phyloP scores from a whole-genome alignment of 352 stramenopile genomes.

The Pythium plurisporium region DNA sequence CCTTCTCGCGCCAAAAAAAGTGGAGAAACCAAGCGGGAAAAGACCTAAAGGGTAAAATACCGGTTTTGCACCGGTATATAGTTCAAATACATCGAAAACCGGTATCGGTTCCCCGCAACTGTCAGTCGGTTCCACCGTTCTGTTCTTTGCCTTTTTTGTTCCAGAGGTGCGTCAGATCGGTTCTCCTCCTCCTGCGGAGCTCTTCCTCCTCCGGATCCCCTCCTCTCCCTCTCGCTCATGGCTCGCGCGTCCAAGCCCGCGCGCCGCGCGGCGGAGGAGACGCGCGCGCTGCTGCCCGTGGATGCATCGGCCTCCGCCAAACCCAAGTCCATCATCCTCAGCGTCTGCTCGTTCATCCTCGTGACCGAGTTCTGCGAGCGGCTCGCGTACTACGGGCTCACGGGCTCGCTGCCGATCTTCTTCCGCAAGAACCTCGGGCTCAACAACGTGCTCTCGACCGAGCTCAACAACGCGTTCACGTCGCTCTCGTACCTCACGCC shows the following conservation, averaged over 20 bases:
- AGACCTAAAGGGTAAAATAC: too few relatives aligned
- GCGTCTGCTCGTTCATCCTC: slow-evolving; percentile 87
- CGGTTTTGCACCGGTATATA: too few relatives aligned
- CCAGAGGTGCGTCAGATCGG: too few relatives aligned
- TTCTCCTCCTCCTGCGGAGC: not conserved
- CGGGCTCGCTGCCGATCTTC: slow-evolving; percentile 83
- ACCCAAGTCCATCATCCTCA: slow-evolving; percentile 76
- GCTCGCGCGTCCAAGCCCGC: not conserved
- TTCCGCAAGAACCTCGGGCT: slow-evolving; percentile 84
- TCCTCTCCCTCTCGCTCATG: slow-evolving; percentile 5
- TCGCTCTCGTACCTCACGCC: slow-evolving; percentile 85
- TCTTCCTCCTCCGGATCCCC: not conserved
- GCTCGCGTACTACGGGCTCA: slow-evolving; percentile 83
- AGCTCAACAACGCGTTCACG: slow-evolving; percentile 83
- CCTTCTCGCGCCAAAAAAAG: slow-evolving; percentile 19
- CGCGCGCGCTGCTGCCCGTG: slow-evolving; percentile 12
- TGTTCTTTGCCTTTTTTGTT: not conserved
- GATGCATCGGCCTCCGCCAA: not conserved
- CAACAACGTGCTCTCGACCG: slow-evolving; percentile 71
- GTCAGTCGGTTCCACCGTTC: not conserved
- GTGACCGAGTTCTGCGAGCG: slow-evolving; percentile 86
- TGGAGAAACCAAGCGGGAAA: not conserved
- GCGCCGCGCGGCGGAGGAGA: slow-evolving; percentile 7
- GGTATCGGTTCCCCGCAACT: too few relatives aligned
- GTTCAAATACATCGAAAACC: too few relatives aligned